Evolutionary conservation across 2,329 filamentous ascomycete genomes (phyloP), one percentile per base, ranked within the genome.

Genomic region (Aspergillus cejpii): DNA sequence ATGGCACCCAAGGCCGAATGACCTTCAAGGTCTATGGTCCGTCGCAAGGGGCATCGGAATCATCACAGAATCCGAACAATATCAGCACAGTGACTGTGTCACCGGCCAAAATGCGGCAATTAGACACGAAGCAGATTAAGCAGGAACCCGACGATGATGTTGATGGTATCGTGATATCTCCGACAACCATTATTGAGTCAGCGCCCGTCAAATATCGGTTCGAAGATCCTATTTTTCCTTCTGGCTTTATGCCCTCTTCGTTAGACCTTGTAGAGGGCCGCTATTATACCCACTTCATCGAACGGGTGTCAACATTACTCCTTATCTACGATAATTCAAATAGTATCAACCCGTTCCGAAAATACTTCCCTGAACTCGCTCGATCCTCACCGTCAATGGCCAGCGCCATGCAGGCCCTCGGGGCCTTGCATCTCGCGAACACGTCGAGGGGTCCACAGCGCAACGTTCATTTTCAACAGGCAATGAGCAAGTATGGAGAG

Each of bases 361-460:
- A 49, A 21, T 55, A 55, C 39, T 66, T 66, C 24, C 64, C 64
- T 3, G 60, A 63, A 20, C 49, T 66, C 14, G 58, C 63, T 2
- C 60, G 50, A 24, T 60, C 61, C 1, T 66, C 60, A 5, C 58
- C 61, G 1, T 63, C 65, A 5, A 63, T 67, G 55, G 55, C 58
- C 14, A 61, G 57, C 40, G 63, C 65, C 12, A 69, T 69, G 66
- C 60, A 67, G 45, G 66, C 66, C 14, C 49, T 69, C 20, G 66
- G 66, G 7, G 66, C 66, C 21, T 59, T 69, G 42, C 66, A 69
- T 46, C 54, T 68, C n/a, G 63, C 66, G n/a, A 67, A 66, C 29
- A 65, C 66, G 1, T 63, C 65, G 1, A 45, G 47, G 1, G 59
- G 61, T 1, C 53, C 54, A 11, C 52, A 66, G 33, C 62, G 60